phyloP scores from a whole-genome alignment of 306 rosid species.

The Senna siamea region DNA sequence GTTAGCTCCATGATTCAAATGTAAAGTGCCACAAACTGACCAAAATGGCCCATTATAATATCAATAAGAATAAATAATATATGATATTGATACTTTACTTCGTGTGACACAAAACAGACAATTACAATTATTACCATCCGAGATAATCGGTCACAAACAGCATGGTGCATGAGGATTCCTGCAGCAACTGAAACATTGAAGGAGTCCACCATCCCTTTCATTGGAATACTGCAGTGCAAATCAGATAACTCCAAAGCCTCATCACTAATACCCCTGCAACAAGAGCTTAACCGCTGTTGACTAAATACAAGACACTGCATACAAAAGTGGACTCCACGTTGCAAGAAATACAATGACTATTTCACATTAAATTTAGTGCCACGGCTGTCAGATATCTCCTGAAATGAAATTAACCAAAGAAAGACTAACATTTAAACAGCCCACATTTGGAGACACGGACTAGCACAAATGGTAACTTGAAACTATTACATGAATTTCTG shows the following conservation, averaged over 20 bases:
- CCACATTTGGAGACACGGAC: constrained; percentile 13
- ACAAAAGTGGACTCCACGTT: constrained; percentile 3
- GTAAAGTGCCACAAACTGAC: neutral
- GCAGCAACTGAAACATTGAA: constrained; percentile 97
- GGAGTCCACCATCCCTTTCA: constrained; percentile 97
- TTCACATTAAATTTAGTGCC: neutral
- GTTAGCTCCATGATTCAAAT: constrained; percentile 8
- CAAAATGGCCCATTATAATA: neutral
- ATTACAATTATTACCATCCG: constrained; percentile 63
- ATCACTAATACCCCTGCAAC: constrained; percentile 79
- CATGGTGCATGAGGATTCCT: constrained; percentile 95
- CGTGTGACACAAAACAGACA: too few relatives aligned
- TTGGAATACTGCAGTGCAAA: constrained; percentile 82
- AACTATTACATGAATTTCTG: constrained; percentile 13
- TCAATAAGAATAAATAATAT: neutral
- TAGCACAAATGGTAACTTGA: neutral
- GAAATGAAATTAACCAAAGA: constrained; percentile 11
- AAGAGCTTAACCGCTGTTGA: constrained; percentile 26
- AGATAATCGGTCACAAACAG: constrained; percentile 78
- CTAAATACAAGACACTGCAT: neutral
- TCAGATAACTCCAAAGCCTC: constrained; percentile 90
- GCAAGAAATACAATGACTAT: constrained; percentile 16
- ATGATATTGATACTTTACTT: neutral
- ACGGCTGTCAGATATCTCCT: constrained; percentile 6
- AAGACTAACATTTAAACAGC: constrained; percentile 7